Evolutionary conservation across 768 basidiomycete genomes (phyloP), one percentile per base, ranked within the genome.

Genomic region (Chalciporus chontae): DNA sequence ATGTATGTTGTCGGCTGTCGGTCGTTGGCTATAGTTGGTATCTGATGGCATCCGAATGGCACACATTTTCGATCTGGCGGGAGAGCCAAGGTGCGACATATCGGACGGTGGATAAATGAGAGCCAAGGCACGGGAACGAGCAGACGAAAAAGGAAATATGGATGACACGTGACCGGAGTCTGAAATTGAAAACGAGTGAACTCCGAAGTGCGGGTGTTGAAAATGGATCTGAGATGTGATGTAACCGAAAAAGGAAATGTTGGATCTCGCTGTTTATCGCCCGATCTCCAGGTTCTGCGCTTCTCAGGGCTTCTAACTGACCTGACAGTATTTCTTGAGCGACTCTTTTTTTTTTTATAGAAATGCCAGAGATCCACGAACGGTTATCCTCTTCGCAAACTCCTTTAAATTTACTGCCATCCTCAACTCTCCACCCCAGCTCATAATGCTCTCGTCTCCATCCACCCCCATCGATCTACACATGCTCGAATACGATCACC

Each of bases 291-390:
- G 40, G 40, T 39, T 48, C 24, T 26, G 24, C 8, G 40, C 49
- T 54, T 57, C 53, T 54, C 55, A 57, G 49, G 55, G 53, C 45
- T n/a, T n/a, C n/a, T n/a, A 47, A 29, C n/a, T n/a, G 37, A 24
- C 48, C 8, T 15, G 8, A 27, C 24, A 24, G 7, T 36, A 36
- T 36, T 43, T 42, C 44, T 45, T 38, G 15, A 15, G 32, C n/a
- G n/a, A 43, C 26, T 19, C 50, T 41, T 47, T 44, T 44, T 60
- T 63, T 58, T 65, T 49, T n/a, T n/a, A n/a, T n/a, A n/a, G 59
- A 43, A 48, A 26, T 47, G 60, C 45, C 63, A 62, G 64, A 66
- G 65, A 65, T 68, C 67, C 64, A 62, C 34, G 38, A 41, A 31
- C 29, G 9, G 29, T 31, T 31, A 31, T 31, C 29, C 29, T 31